Evolutionary conservation across 2,329 filamentous ascomycete species (phyloP).

Genomic region (Talaromyces verruculosus): DNA sequence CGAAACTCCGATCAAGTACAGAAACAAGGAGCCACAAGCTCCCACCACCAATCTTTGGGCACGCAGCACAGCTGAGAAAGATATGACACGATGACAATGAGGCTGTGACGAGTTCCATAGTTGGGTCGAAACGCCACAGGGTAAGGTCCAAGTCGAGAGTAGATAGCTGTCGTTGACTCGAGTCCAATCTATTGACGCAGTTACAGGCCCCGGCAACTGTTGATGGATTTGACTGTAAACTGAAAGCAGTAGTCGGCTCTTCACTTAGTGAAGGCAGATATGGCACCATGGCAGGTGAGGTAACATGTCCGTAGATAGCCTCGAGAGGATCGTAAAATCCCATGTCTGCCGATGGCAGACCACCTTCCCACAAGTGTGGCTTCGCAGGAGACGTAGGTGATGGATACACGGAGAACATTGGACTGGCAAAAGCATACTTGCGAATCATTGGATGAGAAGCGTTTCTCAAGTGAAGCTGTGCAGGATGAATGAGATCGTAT

Average conservation of each 20-base stretch:
- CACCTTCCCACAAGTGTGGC: slow-evolving; percentile 9
- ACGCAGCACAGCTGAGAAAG: slow-evolving; percentile 34
- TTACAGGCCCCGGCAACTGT: slow-evolving; percentile 25
- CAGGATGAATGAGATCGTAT: slow-evolving; percentile 13
- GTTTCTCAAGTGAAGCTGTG: slow-evolving; percentile 6
- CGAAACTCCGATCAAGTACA: slow-evolving; percentile 33
- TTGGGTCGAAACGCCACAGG: slow-evolving; percentile 35
- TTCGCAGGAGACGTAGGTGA: slow-evolving; percentile 11
- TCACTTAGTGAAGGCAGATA: slow-evolving; percentile 30
- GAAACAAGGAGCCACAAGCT: slow-evolving; percentile 34
- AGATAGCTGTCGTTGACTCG: slow-evolving; percentile 35
- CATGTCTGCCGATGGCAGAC: not conserved
- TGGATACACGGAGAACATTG: not conserved
- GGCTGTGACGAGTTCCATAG: slow-evolving; percentile 33
- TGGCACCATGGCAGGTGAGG: slow-evolving; percentile 30
- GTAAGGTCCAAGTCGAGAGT: slow-evolving; percentile 27
- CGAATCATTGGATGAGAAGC: not conserved
- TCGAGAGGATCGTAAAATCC: slow-evolving; percentile 3
- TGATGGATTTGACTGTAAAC: slow-evolving; percentile 14
- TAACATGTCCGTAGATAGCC: slow-evolving; percentile 14
- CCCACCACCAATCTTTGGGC: slow-evolving; percentile 31
- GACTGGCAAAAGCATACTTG: slow-evolving; percentile 6
- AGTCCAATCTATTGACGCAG: slow-evolving; percentile 33
- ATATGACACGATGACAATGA: slow-evolving; percentile 33
- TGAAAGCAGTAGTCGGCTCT: slow-evolving; percentile 27